Evolutionary conservation across 2,329 filamentous ascomycete genomes (phyloP).

Genomic region (Penicillium olsonii): DNA sequence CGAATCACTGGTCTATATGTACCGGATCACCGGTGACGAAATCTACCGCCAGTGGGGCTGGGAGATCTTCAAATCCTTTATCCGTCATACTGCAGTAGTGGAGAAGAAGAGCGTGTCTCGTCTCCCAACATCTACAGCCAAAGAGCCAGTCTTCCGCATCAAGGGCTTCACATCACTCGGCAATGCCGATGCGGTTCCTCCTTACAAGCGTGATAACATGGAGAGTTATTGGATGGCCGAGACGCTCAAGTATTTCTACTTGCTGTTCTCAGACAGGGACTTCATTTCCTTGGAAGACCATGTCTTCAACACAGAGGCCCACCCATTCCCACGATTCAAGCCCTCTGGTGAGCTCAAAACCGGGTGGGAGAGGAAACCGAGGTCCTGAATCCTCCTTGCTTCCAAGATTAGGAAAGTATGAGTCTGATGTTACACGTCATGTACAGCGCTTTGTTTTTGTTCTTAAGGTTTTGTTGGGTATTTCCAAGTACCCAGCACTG

Average conservation of each 20-base stretch:
- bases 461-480: neutral
- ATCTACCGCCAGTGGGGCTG: conserved; percentile 96
- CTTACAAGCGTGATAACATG: conserved; percentile 81
- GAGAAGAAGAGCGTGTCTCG: conserved; percentile 54
- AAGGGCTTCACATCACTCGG: conserved; percentile 77
- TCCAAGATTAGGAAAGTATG: neutral
- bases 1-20: conserved; percentile 98
- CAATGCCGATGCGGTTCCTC: conserved; percentile 72
- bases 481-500: neutral
- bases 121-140: conserved; percentile 8
- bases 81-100: conserved; percentile 77
- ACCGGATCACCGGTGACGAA: conserved; percentile 88
- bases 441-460: conserved; percentile 3
- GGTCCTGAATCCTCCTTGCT: neutral
- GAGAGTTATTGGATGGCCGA: conserved; percentile 99
- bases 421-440: neutral
- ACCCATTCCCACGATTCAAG: conserved; percentile 84
- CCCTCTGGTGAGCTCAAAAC: conserved; percentile 55
- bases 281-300: conserved; percentile 81
- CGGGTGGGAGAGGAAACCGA: conserved; percentile 39
- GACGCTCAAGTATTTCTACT: conserved; percentile 96
- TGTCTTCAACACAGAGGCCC: conserved; percentile 95
- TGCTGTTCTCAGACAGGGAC: conserved; percentile 84
- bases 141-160: conserved; percentile 26
- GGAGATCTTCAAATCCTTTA: conserved; percentile 95